Evolutionary conservation across 2,329 filamentous ascomycete genomes (phyloP), one percentile per base, ranked within the genome.

Genomic region (Sporothrix pallida): DNA sequence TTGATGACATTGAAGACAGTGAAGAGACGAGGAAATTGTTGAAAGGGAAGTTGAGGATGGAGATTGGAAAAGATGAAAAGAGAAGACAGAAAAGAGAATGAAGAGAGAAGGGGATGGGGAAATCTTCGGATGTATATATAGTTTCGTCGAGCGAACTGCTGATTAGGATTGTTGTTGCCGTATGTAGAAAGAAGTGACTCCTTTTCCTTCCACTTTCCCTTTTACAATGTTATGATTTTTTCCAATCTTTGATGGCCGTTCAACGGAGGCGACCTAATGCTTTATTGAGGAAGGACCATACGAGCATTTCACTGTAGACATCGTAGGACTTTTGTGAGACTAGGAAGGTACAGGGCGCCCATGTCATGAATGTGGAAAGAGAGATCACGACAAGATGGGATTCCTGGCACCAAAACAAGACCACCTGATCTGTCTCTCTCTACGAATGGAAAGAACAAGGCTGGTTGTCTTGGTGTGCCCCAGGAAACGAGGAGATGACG

Each of bases 141-240:
- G 23, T 26, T 31, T 60, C 20, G 12, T 60, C 13, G 56, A 60
- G 13, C 13, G 12, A 9, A 60, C 56, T 7, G 56, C 56, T 60
- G 56, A 60, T 60, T 9, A 17, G 56, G 56, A 60, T 9, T 60
- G 56, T 60, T 60, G 10, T 60, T 9, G 56, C 56, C 56, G 20
- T 31, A 31, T 15, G 10, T 37, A 9, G 56, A 60, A 7, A 31
- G 8, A 60, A 31, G 8, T 60, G 56, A 20, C 56, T 23, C 56
- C 56, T 60, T 60, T 60, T 13, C 56, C 8, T 60, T 60, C 7
- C 56, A 9, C 23, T 60, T 60, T 60, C 23, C 23, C 26, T 52
- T 60, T 60, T 60, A 9, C 56, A 60, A 60, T 60, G 56, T 60
- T 60, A 60, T 60, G 56, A 60, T 60, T 60, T 60, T 17, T 6